Conservation (phyloP, 1,284 basidiomycete genomes). For the Ustilago crameri region DNA sequence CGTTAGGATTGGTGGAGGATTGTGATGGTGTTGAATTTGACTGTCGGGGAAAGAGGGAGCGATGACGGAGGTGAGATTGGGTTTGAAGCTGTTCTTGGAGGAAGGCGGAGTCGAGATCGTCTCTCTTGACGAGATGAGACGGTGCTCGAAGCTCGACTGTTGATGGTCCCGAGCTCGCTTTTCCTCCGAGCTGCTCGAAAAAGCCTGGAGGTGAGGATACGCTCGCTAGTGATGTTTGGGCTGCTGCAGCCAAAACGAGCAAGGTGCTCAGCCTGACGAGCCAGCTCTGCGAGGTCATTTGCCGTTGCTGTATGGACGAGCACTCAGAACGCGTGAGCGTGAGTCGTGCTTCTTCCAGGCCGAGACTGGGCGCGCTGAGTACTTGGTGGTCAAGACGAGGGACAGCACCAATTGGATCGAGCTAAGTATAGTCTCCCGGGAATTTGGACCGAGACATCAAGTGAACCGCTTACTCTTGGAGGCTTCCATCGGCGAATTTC, state of each 20-base stretch:
- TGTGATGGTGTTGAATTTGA: background rate
- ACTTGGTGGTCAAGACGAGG: background rate
- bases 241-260: background rate
- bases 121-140: background rate
- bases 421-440: too few species aligned
- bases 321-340: too few species aligned
- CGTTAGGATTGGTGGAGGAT: constrained; percentile 16
- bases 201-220: constrained; percentile 1
- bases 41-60: background rate
- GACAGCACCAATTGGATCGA: background rate
- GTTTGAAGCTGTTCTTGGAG: constrained; percentile 1
- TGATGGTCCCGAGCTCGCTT: background rate
- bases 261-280: background rate
- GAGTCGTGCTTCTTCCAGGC: background rate
- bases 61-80: background rate
- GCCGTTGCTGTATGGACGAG: background rate
- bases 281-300: background rate
- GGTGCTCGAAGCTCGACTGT: constrained; percentile 7
- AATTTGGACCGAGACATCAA: too few species aligned
- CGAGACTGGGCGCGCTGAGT: background rate
- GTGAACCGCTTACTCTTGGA: too few species aligned
- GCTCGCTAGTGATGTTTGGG: background rate
- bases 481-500: too few species aligned
- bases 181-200: background rate
- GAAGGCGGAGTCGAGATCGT: background rate